Evolutionary conservation across 2,329 filamentous ascomycete species (phyloP).

Genomic region (Fusarium concolor): DNA sequence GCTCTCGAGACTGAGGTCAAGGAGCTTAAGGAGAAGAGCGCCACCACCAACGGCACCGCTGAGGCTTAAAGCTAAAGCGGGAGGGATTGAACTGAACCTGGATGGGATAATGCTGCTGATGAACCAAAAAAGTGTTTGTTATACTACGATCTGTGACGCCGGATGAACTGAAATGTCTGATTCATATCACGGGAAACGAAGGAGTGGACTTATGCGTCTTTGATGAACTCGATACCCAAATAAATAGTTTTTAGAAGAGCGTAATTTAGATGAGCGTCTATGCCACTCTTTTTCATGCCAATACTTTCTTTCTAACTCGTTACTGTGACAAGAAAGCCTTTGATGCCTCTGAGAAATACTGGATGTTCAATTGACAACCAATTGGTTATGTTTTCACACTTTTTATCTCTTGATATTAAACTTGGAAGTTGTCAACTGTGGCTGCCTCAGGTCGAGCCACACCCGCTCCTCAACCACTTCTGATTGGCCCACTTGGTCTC

Average conservation of each 20-base stretch:
- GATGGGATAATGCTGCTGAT: slow-evolving; percentile 31
- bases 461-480: background rate
- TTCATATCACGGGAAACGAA: slow-evolving; percentile 48
- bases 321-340: too few relatives aligned
- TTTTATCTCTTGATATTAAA: slow-evolving; percentile 1
- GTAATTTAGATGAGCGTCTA: slow-evolving; percentile 41
- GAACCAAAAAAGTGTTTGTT: slow-evolving; percentile 33
- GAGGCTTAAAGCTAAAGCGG: slow-evolving; percentile 22
- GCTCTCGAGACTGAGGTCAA: slow-evolving; percentile 38
- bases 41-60: slow-evolving; percentile 30
- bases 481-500: slow-evolving; percentile 42
- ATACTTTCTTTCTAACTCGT: background rate
- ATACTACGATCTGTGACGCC: slow-evolving; percentile 41
- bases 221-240: slow-evolving; percentile 49
- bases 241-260: slow-evolving; percentile 44
- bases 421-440: slow-evolving; percentile 16
- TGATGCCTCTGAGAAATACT: too few relatives aligned
- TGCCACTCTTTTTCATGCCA: slow-evolving; percentile 39
- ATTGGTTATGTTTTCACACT: background rate
- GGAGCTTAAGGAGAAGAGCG: slow-evolving; percentile 36
- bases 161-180: slow-evolving; percentile 43
- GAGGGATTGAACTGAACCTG: background rate
- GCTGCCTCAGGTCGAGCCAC: slow-evolving; percentile 39
- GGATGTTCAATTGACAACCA: background rate
- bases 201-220: slow-evolving; percentile 47